Base-by-base conservation (phyloP, 2,329 filamentous ascomycete species). In the Colletotrichum agaves region DNA sequence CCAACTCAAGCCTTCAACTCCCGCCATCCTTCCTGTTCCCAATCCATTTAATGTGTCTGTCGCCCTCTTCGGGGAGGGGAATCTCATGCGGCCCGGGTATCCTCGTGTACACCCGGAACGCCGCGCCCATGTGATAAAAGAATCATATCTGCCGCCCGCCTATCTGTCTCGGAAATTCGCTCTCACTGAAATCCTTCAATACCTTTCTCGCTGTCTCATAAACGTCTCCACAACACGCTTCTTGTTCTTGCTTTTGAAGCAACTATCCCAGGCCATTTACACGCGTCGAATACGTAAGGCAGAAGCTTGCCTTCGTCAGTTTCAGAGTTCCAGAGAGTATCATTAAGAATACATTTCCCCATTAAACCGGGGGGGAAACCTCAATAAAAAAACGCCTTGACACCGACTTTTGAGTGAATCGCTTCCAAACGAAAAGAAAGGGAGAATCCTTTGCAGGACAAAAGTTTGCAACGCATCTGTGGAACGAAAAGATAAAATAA, bases 101-200 rank as follows among this genome's bases (percentile, higher is more conserved):
- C 23, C 46, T 67, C 61, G 61, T 68, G 61, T 68, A 65, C 63
- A 63, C 63, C 64, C 57, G 62, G 56, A 67, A 67, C 57, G 57
- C 66, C 35, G 35, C 13, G 11, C 66, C 15, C 43, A 39, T 37
- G 15, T 56, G 19, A 49, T 41, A 67, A 67, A 21, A 27, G 23
- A 61, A 17, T 33, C 47, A 43, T 27, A 31, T n/a, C 41, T 33
- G 55, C 19, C 41, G 46, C 23, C 39, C 19, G 19, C 37, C 10
- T 23, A 21, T 6, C 33, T 17, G 37, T 58, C 21, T 31, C 2
- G 19, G 6, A 4, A 2, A 31, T 58, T 13, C 57, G 19, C 6
- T 1, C 1, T 27, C 27, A 7, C n/a, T 27, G 1, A 2, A 1
- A 27, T 33, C 35, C 11, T 53, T 33, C 33, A 39, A 39, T 3